These are phyloP conservation scores for Monosporascus sp. DNA, from an alignment of 2,329 filamentous ascomycete genomes.

Conservation along the genomic window DNA sequence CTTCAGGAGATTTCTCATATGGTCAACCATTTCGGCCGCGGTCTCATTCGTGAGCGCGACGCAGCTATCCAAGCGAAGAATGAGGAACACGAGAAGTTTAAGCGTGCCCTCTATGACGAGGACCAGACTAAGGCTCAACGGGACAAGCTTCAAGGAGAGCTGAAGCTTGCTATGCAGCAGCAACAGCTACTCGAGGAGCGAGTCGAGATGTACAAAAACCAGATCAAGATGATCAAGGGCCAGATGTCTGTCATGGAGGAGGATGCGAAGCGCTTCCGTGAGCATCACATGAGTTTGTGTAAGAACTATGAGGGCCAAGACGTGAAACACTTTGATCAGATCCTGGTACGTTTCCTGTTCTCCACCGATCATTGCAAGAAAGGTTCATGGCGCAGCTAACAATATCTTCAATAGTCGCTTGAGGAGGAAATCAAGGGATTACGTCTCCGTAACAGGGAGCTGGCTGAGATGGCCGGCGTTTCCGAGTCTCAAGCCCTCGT, in stretches of 20 bases:
- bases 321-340: slow-evolving; percentile 12
- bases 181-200: slow-evolving; percentile 13
- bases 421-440: slow-evolving; percentile 15
- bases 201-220: slow-evolving; percentile 5
- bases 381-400: slow-evolving; percentile 1
- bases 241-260: slow-evolving; percentile 7
- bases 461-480: slow-evolving; percentile 6
- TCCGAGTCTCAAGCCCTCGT: neutral
- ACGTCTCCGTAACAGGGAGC: slow-evolving; percentile 5
- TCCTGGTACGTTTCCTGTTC: slow-evolving; percentile 16
- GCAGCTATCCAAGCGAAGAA: slow-evolving; percentile 2
- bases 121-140: slow-evolving; percentile 2
- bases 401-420: slow-evolving; percentile 11
- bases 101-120: slow-evolving; percentile 3
- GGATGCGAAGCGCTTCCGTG: slow-evolving; percentile 11
- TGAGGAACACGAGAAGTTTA: slow-evolving; percentile 8
- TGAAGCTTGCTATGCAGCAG: slow-evolving; percentile 4
- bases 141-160: slow-evolving; percentile 2
- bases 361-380: neutral
- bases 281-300: slow-evolving; percentile 13
- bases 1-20: slow-evolving; percentile 17
- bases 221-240: slow-evolving; percentile 3
- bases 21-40: slow-evolving; percentile 4
- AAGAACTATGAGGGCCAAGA: slow-evolving; percentile 16
- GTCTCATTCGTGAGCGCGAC: slow-evolving; percentile 13